Evolutionary conservation across 2,329 filamentous ascomycete genomes (phyloP).

Genomic region (Fusarium irregulare): DNA sequence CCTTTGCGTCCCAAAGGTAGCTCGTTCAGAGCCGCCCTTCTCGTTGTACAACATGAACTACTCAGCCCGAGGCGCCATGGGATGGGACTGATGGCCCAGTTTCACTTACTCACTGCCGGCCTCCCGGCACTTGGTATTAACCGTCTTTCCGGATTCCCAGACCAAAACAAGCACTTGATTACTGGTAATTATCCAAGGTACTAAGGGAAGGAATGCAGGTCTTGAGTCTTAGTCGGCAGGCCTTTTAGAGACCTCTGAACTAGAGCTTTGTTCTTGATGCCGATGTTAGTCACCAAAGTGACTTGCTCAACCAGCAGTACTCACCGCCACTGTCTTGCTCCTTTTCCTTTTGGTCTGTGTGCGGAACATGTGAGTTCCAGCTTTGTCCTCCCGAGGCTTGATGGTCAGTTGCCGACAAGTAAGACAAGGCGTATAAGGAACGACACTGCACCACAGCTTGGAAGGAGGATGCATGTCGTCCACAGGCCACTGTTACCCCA

Average conservation of each 20-base stretch:
- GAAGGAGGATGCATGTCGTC: background rate
- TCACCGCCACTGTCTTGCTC: constrained; percentile 18
- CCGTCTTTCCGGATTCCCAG: constrained; percentile 7
- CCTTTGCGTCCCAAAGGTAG: background rate
- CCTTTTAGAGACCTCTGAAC: background rate
- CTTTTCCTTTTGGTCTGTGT: background rate
- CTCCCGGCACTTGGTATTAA: constrained; percentile 7
- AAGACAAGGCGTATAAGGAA: constrained; percentile 11
- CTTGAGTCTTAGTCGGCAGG: constrained; percentile 1
- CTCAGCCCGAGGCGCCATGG: background rate
- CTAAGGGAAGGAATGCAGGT: background rate
- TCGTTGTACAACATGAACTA: constrained; percentile 5
- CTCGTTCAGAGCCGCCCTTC: background rate
- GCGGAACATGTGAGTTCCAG: background rate
- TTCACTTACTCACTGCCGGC: constrained; percentile 21
- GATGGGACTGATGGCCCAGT: background rate
- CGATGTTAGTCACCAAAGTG: background rate
- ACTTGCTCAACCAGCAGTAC: background rate
- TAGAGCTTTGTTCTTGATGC: background rate
- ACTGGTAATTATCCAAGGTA: background rate
- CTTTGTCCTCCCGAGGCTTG: background rate
- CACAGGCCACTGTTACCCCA: background rate
- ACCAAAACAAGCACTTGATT: background rate
- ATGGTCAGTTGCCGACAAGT: constrained; percentile 20
- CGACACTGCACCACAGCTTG: background rate